Conservation (phyloP, 2,329 filamentous ascomycete species). For the Leptosphaerulina australis region DNA sequence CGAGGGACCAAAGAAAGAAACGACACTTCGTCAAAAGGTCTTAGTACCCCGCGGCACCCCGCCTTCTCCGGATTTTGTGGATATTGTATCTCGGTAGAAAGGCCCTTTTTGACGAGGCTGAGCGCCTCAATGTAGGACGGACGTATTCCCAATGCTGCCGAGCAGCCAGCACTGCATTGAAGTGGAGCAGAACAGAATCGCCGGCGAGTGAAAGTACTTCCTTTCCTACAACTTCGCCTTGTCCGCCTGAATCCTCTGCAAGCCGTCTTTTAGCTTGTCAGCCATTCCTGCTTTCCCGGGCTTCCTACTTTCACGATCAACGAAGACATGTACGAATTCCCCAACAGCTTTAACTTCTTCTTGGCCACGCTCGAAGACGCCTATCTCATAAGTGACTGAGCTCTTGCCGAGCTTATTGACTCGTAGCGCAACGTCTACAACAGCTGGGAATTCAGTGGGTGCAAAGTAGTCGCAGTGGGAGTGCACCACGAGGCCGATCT, state of each 20-base stretch:
- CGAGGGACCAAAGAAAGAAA: neutral
- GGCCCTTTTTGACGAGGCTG: neutral
- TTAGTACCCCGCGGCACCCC: slow-evolving; percentile 5
- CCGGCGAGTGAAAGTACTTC: neutral
- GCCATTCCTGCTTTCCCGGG: slow-evolving; percentile 72
- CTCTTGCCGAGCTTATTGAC: slow-evolving; percentile 84
- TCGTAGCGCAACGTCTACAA: slow-evolving; percentile 79
- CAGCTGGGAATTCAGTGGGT: slow-evolving; percentile 78
- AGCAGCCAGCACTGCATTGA: neutral
- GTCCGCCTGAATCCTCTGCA: slow-evolving; percentile 35
- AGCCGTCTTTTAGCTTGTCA: slow-evolving; percentile 57
- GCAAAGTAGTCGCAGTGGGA: slow-evolving; percentile 86
- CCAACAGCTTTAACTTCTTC: slow-evolving; percentile 82
- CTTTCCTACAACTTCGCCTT: slow-evolving; percentile 36
- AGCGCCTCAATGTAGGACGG: neutral
- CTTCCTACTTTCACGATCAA: slow-evolving; percentile 73
- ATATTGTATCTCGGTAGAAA: neutral
- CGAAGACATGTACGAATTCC: slow-evolving; percentile 86
- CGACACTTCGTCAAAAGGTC: neutral
- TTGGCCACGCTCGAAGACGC: slow-evolving; percentile 76
- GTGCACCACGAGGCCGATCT: slow-evolving; percentile 84
- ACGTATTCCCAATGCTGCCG: neutral
- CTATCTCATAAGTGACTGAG: slow-evolving; percentile 89
- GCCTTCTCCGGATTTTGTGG: neutral
- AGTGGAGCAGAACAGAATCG: neutral